phyloP scores from a whole-genome alignment of 2,329 filamentous ascomycete species.

The Paecilomyces niveus region DNA sequence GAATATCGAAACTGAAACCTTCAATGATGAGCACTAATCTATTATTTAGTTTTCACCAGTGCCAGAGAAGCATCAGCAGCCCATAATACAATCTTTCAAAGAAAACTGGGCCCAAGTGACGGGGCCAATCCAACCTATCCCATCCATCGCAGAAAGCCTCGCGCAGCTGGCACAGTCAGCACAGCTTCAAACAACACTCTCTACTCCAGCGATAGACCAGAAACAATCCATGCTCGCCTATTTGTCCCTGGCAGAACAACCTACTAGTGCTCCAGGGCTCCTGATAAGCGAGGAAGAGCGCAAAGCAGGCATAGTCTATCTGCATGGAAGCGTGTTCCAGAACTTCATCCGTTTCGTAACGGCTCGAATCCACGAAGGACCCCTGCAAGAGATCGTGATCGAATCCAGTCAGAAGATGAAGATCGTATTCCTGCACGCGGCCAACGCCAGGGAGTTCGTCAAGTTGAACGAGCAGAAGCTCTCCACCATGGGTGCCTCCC shows the following conservation, averaged over 20 bases:
- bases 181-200: not conserved
- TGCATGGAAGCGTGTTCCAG: slow-evolving; percentile 16
- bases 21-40: not conserved
- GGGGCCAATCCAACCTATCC: not conserved
- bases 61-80: not conserved
- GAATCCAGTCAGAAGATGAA: slow-evolving; percentile 23
- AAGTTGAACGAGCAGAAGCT: slow-evolving; percentile 21
- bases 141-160: not conserved
- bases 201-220: not conserved
- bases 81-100: not conserved
- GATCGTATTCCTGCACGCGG: slow-evolving; percentile 32
- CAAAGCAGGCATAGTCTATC: slow-evolving; percentile 21
- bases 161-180: slow-evolving; percentile 1
- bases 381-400: slow-evolving; percentile 31
- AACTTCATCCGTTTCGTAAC: slow-evolving; percentile 24
- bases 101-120: not conserved
- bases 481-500: slow-evolving; percentile 19
- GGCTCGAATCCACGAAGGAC: slow-evolving; percentile 30
- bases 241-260: not conserved
- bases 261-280: not conserved
- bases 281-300: slow-evolving; percentile 10
- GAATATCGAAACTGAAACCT: not conserved
- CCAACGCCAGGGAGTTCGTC: slow-evolving; percentile 27
- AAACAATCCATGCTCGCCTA: not conserved
- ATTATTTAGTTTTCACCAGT: not conserved